Conservation (phyloP, 345 rosid genomes). For the Salix koriyanagi region DNA sequence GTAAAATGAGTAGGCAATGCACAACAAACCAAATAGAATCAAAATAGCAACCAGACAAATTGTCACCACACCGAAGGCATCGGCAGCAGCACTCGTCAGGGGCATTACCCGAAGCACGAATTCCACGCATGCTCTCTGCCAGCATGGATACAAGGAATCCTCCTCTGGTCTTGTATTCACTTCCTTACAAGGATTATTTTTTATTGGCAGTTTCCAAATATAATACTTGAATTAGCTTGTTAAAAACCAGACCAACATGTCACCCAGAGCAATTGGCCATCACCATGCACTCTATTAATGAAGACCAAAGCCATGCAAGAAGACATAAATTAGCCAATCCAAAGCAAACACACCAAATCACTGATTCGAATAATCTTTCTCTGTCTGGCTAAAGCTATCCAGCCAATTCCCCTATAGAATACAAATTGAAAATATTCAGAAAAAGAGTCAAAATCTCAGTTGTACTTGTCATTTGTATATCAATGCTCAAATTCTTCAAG, state of each 20-base stretch:
- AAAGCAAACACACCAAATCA: neutral
- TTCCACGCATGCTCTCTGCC: conserved; percentile 99
- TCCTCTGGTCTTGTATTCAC: conserved; percentile 31
- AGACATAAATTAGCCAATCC: neutral
- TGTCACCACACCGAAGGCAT: conserved; percentile 95
- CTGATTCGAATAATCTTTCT: neutral
- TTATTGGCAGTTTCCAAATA: conserved; percentile 20
- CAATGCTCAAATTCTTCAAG: neutral
- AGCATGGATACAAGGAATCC: conserved; percentile 89
- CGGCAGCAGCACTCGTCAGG: conserved; percentile 91
- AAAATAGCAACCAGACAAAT: conserved; percentile 76
- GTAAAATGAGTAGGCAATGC: conserved; percentile 75
- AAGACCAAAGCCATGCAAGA: neutral
- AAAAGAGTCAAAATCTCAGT: neutral
- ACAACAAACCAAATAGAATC: conserved; percentile 65
- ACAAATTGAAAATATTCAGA: neutral
- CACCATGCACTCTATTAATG: neutral
- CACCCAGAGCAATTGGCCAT: conserved; percentile 2
- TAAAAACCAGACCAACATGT: conserved; percentile 9
- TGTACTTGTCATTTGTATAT: neutral
- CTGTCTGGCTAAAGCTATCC: neutral
- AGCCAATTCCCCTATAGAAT: neutral
- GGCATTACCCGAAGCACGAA: conserved; percentile 98
- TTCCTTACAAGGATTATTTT: conserved; percentile 32
- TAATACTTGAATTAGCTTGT: conserved; percentile 11